A percentile compares a stretch with the other conserved stretches of the same genome.
These are phyloP conservation scores for Aphanomyces stellatus DNA, from an alignment of 352 stramenopile species.

Conservation along the genomic window DNA sequence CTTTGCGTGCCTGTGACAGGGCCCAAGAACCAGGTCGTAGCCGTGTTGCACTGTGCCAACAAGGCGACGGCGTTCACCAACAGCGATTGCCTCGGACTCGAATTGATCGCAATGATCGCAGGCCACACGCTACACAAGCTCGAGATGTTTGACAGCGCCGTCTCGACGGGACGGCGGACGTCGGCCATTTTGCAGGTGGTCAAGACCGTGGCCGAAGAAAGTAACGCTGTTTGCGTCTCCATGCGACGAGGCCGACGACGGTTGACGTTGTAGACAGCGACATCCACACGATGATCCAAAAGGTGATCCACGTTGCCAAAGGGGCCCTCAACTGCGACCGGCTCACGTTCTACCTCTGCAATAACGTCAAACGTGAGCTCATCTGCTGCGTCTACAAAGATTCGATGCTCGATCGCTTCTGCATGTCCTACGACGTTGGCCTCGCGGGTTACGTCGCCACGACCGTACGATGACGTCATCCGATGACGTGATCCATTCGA, in stretches of 20 bases:
- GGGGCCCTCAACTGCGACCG: slow-evolving; percentile 8
- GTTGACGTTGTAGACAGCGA: slow-evolving; percentile 1
- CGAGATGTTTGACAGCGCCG: slow-evolving; percentile 3
- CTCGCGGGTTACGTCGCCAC: slow-evolving; percentile 64
- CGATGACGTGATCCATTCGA: background rate
- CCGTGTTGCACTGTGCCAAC: slow-evolving; percentile 9
- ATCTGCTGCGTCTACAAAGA: slow-evolving; percentile 10
- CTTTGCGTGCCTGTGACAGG: slow-evolving; percentile 1
- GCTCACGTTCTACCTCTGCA: slow-evolving; percentile 8
- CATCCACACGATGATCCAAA: slow-evolving; percentile 2
- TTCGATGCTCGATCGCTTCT: slow-evolving; percentile 43
- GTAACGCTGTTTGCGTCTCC: background rate
- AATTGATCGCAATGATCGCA: slow-evolving; percentile 6
- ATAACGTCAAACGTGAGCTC: slow-evolving; percentile 3
- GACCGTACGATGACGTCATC: slow-evolving; percentile 1
- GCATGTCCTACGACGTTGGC: slow-evolving; percentile 64
- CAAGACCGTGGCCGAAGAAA: background rate
- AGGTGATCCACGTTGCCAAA: slow-evolving; percentile 7
- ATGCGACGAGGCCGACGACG: background rate
- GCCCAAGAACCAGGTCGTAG: background rate
- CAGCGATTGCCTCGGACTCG: slow-evolving; percentile 5
- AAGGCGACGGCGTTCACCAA: background rate
- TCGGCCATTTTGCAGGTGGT: slow-evolving; percentile 14
- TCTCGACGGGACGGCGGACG: background rate
- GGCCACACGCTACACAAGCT: slow-evolving; percentile 17